A percentile compares a stretch with the other conserved stretches of the same genome.
These are phyloP conservation scores for Daedaleopsis nitida DNA, from an alignment of 768 basidiomycete species.

Conservation along the genomic window DNA sequence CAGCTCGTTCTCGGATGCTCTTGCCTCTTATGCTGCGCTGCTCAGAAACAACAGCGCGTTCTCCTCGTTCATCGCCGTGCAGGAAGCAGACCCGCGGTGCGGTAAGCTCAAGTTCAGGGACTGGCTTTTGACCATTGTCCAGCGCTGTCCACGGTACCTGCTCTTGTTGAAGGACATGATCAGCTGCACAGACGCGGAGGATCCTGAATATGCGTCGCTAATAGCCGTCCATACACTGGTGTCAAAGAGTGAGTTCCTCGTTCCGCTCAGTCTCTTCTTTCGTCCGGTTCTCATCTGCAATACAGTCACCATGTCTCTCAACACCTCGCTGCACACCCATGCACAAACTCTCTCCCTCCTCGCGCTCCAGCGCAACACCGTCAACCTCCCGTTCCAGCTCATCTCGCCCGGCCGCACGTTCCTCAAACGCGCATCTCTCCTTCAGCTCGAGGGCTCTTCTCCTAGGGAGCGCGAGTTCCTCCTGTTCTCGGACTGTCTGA, in stretches of 20 bases:
- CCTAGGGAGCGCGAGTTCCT: slow-evolving; percentile 70
- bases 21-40: slow-evolving; percentile 59
- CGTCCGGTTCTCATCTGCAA: not conserved
- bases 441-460: slow-evolving; percentile 56
- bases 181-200: slow-evolving; percentile 59
- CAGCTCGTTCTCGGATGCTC: slow-evolving; percentile 70
- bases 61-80: slow-evolving; percentile 59
- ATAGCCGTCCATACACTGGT: slow-evolving; percentile 64
- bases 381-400: slow-evolving; percentile 75
- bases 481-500: slow-evolving; percentile 78
- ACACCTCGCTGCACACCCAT: slow-evolving; percentile 78
- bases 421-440: slow-evolving; percentile 64
- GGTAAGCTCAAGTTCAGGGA: slow-evolving; percentile 77
- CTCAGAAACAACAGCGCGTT: slow-evolving; percentile 58
- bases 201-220: slow-evolving; percentile 68
- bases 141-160: slow-evolving; percentile 86
- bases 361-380: slow-evolving; percentile 76
- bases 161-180: slow-evolving; percentile 83
- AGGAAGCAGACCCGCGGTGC: slow-evolving; percentile 71
- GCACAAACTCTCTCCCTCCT: slow-evolving; percentile 75
- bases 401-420: slow-evolving; percentile 81
- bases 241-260: slow-evolving; percentile 63
- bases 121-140: slow-evolving; percentile 86
- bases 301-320: slow-evolving; percentile 74
- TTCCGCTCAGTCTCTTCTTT: not conserved